These are phyloP conservation scores for Phytophthora sp. DNA, from an alignment of 352 stramenopile genomes.

Conservation along the genomic window DNA sequence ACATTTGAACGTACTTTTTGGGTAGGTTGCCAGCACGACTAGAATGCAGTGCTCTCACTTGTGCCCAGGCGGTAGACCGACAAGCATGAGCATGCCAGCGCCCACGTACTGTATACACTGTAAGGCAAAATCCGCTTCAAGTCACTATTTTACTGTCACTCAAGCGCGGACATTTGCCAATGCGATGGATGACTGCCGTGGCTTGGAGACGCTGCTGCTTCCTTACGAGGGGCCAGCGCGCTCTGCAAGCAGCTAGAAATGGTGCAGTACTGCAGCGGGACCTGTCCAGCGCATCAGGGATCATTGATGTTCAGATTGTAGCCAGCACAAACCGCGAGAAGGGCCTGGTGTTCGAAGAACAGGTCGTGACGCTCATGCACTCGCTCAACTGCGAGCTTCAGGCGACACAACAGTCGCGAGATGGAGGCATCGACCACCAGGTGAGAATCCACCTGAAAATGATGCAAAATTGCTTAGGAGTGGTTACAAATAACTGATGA, in stretches of 20 bases:
- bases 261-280: neutral
- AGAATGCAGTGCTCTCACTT: too few species aligned
- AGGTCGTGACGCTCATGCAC: constrained; percentile 63
- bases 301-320: neutral
- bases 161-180: constrained; percentile 3
- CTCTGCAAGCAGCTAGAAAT: neutral
- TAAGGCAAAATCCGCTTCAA: neutral
- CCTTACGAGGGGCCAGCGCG: neutral
- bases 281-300: constrained; percentile 2
- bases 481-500: neutral
- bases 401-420: constrained; percentile 67
- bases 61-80: neutral
- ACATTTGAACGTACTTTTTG: too few species aligned
- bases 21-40: too few species aligned
- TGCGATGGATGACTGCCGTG: neutral
- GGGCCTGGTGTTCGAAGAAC: constrained; percentile 65
- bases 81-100: too few species aligned
- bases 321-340: constrained; percentile 43
- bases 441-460: constrained; percentile 12
- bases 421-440: constrained; percentile 80
- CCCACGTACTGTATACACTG: too few species aligned
- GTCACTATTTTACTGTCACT: constrained; percentile 29
- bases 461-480: neutral
- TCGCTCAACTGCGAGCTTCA: constrained; percentile 55
- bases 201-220: constrained; percentile 7